Percentiles rank a stretch among this genome's conserved stretches.
Conservation (phyloP, 345 rosid genomes). For the Erodium maritimum region DNA sequence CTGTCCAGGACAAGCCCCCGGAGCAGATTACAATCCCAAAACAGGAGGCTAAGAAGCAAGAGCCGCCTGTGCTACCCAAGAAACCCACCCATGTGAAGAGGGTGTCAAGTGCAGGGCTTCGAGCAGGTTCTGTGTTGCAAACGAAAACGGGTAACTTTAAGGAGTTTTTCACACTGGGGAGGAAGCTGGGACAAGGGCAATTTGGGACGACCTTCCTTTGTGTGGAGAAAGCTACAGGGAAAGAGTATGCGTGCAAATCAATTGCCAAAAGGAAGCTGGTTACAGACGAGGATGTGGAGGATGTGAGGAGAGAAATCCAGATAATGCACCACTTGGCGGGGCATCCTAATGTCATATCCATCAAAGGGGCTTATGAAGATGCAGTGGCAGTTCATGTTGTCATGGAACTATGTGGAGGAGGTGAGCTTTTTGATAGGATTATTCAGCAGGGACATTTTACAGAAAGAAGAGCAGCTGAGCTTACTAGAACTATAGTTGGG, state of each 20-base stretch:
- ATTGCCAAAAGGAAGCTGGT: conserved; percentile 81
- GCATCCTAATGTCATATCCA: conserved; percentile 65
- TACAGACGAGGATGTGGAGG: conserved; percentile 73
- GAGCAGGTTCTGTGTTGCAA: conserved; percentile 56
- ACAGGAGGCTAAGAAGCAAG: conserved; percentile 17
- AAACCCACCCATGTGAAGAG: conserved; percentile 45
- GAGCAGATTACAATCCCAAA: conserved; percentile 45
- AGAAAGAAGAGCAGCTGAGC: conserved; percentile 79
- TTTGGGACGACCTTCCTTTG: conserved; percentile 78
- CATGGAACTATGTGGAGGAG: conserved; percentile 83
- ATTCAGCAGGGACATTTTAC: conserved; percentile 77
- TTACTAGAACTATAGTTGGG: conserved; percentile 68
- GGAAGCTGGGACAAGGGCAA: conserved; percentile 87
- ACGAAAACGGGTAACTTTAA: conserved; percentile 62
- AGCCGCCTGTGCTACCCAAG: conserved; percentile 26
- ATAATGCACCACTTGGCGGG: conserved; percentile 92
- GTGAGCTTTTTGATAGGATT: conserved; percentile 84
- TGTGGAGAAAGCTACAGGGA: conserved; percentile 48
- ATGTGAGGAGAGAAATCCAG: conserved; percentile 81
- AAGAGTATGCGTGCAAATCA: conserved; percentile 74
- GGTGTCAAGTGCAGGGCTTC: conserved; percentile 63
- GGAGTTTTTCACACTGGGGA: conserved; percentile 58
- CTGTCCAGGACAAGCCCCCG: conserved; percentile 65
- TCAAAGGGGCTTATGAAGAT: conserved; percentile 80
- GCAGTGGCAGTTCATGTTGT: conserved; percentile 74